Percentiles rank a stretch among this genome's conserved stretches.
phyloP scores from a whole-genome alignment of 208 protist species.

The Wallacemonas sp. region DNA sequence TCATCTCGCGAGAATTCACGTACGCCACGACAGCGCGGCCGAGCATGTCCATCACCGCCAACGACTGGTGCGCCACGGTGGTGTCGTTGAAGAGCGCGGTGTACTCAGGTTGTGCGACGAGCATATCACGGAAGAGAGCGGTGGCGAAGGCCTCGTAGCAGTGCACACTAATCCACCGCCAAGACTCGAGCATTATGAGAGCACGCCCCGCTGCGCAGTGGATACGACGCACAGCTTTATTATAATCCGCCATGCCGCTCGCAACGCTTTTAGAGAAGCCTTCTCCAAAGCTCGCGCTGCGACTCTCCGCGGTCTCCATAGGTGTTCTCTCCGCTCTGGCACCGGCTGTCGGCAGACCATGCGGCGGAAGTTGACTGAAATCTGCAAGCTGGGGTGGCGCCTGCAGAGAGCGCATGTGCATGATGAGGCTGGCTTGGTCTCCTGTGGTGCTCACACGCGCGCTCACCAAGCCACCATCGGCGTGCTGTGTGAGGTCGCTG shows the following conservation, averaged over 20 bases:
- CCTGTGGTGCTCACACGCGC: no score
- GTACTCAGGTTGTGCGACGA: conserved; percentile 16
- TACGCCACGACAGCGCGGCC: conserved; percentile 23
- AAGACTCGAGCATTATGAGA: conserved; percentile 23
- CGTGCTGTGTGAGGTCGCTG: no score
- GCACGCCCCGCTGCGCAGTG: conserved; percentile 5
- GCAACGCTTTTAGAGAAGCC: not conserved
- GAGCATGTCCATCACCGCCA: conserved; percentile 25
- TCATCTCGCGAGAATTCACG: conserved; percentile 10
- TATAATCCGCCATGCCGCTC: not conserved
- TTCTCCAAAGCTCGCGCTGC: not conserved
- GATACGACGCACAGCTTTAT: not conserved
- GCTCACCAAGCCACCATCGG: not conserved
- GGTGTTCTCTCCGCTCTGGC: no score
- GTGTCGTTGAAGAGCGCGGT: conserved; percentile 3
- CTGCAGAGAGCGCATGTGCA: no score
- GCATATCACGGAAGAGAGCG: conserved; percentile 14
- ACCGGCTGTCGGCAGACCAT: no score
- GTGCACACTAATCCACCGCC: conserved; percentile 19
- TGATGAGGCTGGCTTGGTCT: no score
- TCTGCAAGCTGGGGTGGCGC: no score
- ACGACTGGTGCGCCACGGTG: conserved; percentile 8
- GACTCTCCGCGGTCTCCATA: not conserved
- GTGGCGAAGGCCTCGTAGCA: conserved; percentile 23
- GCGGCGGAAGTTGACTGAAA: no score